Evolutionary conservation across 2,329 filamentous ascomycete genomes (phyloP).

Genomic region (Neofusicoccum kwambonambiense): DNA sequence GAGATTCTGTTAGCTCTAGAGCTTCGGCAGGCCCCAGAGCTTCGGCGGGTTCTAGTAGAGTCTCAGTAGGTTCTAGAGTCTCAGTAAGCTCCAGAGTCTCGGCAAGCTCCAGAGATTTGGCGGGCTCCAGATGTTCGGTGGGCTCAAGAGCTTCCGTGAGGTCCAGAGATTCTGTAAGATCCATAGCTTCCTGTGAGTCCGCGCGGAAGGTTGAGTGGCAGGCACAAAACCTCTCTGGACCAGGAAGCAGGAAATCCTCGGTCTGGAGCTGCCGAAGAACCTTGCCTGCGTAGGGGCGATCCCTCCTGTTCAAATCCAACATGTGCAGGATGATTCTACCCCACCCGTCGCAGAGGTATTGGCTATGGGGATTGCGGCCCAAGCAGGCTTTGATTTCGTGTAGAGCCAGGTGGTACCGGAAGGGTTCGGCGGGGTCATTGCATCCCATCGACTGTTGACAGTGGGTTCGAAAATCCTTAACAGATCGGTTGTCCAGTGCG

Average conservation of each 20-base stretch:
- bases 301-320: background rate
- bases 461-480: background rate
- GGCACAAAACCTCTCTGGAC: background rate
- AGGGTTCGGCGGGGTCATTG: background rate
- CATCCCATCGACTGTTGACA: background rate
- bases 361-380: background rate
- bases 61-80: too few species aligned
- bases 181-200: too few species aligned
- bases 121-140: too few species aligned
- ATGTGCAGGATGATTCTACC: background rate
- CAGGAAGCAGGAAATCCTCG: background rate
- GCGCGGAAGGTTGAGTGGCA: too few species aligned
- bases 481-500: background rate
- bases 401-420: background rate
- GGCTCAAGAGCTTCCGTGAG: too few species aligned
- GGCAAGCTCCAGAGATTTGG: too few species aligned
- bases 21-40: too few species aligned
- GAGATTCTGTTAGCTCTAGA: too few species aligned
- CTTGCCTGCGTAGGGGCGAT: background rate
- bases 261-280: background rate
- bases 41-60: too few species aligned
- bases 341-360: background rate
- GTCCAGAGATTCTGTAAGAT: too few species aligned
- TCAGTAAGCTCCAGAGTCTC: too few species aligned
- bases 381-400: background rate